Evolutionary conservation across 176 grass and related monocot genomes (phyloP).

Genomic region (Poa annua): DNA sequence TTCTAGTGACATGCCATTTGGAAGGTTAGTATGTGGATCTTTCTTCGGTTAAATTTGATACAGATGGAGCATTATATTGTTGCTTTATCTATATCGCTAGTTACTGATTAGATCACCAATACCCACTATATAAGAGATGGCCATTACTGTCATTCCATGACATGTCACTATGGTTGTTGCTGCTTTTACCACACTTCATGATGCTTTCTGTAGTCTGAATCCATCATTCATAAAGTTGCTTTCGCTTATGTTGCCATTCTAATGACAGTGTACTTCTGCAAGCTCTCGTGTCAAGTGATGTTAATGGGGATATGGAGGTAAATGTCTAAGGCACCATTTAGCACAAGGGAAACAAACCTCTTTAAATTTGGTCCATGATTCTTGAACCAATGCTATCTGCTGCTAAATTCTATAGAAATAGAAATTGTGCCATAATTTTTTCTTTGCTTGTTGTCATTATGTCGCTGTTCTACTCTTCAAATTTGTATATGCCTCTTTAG

Average conservation of each 20-base stretch:
- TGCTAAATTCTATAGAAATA: constrained; percentile 25
- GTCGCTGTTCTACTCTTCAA: constrained; percentile 11
- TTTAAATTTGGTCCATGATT: constrained; percentile 26
- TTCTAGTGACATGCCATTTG: constrained; percentile 74
- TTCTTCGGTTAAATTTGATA: constrained; percentile 33
- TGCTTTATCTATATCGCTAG: neutral
- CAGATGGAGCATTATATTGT: neutral
- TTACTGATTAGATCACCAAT: constrained; percentile 4
- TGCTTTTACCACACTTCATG: constrained; percentile 19
- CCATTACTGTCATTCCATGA: constrained; percentile 5
- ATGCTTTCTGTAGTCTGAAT: constrained; percentile 28
- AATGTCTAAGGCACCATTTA: constrained; percentile 32
- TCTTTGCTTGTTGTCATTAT: constrained; percentile 10
- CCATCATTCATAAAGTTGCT: constrained; percentile 8
- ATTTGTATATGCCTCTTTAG: neutral
- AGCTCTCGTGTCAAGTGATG: constrained; percentile 75
- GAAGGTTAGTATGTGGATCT: constrained; percentile 65
- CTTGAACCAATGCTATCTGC: constrained; percentile 15
- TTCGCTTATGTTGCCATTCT: constrained; percentile 46
- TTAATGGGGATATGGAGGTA: constrained; percentile 91
- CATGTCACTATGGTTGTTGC: constrained; percentile 13
- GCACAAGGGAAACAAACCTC: neutral
- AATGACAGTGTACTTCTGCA: constrained; percentile 84
- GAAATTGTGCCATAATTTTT: constrained; percentile 9
- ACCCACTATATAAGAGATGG: constrained; percentile 11